A percentile compares a stretch with the other conserved stretches of the same genome.
Evolutionary conservation across 73 alveolate genomes (phyloP).

Genomic region (Uronychia binucleata): DNA sequence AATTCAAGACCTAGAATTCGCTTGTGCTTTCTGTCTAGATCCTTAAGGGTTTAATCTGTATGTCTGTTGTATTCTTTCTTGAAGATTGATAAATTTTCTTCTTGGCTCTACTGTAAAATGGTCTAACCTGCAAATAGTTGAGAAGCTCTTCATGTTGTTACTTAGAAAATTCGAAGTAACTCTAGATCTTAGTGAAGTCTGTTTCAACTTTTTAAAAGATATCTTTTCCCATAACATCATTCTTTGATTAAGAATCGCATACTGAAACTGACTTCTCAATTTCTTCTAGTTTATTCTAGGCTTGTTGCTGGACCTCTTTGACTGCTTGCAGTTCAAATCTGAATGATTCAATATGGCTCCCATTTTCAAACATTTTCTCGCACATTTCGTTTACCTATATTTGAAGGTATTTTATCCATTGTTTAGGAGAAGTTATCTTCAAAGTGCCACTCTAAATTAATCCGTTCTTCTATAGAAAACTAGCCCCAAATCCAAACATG

Average conservation of each 20-base stretch:
- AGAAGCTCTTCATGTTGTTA: constrained; percentile 27
- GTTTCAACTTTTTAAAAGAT: background rate
- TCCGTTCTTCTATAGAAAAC: background rate
- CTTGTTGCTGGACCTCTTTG: background rate
- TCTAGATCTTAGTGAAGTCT: constrained; percentile 11
- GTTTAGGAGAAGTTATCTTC: constrained; percentile 5
- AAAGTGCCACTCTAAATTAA: background rate
- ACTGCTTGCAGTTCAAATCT: background rate
- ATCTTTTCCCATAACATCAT: background rate
- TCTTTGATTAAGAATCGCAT: background rate
- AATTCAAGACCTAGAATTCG: constrained; percentile 12
- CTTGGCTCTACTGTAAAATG: background rate
- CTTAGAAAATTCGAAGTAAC: constrained; percentile 19
- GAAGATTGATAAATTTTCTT: background rate
- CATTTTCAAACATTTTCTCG: background rate
- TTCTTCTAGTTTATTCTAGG: background rate
- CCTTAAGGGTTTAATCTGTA: background rate
- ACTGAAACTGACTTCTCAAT: background rate
- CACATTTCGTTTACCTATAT: constrained; percentile 15
- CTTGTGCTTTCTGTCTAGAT: constrained; percentile 13
- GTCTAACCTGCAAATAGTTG: background rate
- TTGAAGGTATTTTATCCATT: background rate
- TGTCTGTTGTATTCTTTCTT: constrained; percentile 7
- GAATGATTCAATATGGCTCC: background rate
- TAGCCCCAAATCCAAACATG: background rate